These are phyloP conservation scores for Bimuria novae-zelandiae DNA, from an alignment of 2,329 filamentous ascomycete genomes.

Conservation along the genomic window DNA sequence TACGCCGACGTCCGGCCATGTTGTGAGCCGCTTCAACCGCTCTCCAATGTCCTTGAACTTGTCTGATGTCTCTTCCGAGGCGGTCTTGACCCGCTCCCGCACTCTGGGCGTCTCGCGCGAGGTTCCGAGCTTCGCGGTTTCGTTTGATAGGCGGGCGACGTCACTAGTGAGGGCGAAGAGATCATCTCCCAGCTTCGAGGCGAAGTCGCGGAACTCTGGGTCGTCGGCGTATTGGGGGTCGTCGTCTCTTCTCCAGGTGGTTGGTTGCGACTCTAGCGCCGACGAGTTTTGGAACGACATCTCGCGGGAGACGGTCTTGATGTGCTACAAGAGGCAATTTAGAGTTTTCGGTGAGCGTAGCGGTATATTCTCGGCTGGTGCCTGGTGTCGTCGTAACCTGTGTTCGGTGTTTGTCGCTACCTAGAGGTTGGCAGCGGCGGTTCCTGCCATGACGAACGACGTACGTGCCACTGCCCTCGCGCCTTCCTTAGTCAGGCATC, in stretches of 20 bases:
- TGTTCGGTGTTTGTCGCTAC: conserved; percentile 18
- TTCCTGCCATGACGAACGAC: conserved; percentile 34
- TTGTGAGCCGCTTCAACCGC: conserved; percentile 88
- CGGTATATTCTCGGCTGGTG: conserved; percentile 7
- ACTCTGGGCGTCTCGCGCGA: conserved; percentile 89
- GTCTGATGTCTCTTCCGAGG: conserved; percentile 82
- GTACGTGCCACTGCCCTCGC: conserved; percentile 21
- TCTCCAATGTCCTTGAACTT: conserved; percentile 92
- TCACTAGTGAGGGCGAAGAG: conserved; percentile 88
- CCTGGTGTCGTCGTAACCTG: conserved; percentile 10
- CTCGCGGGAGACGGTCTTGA: neutral
- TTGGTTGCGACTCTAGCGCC: conserved; percentile 79
- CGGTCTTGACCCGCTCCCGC: conserved; percentile 84
- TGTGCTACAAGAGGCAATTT: neutral
- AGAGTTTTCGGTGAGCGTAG: conserved; percentile 10
- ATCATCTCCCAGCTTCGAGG: conserved; percentile 82
- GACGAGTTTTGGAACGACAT: conserved; percentile 95
- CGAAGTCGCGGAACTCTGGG: conserved; percentile 84
- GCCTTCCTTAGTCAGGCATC: conserved; percentile 14
- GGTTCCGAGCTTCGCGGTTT: conserved; percentile 84
- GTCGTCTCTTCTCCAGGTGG: conserved; percentile 68
- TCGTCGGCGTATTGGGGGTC: conserved; percentile 84
- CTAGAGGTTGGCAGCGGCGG: conserved; percentile 30
- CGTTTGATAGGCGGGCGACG: conserved; percentile 80
- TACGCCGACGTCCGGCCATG: conserved; percentile 73